A percentile compares a stretch with the other conserved stretches of the same genome.
phyloP scores from a whole-genome alignment of 345 rosid genomes.

The Tarenaya hassleriana region DNA sequence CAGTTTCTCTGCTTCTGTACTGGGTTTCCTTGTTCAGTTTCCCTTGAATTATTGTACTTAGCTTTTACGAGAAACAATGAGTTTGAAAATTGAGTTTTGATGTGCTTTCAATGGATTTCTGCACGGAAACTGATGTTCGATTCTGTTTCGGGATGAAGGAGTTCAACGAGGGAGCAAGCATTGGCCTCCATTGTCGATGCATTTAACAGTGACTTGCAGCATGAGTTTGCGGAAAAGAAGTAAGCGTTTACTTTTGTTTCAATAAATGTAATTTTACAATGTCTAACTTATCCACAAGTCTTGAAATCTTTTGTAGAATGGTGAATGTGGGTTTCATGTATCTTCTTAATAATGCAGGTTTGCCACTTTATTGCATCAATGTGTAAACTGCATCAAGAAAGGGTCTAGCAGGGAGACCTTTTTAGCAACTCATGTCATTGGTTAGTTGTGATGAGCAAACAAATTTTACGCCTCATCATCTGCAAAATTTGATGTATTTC shows the following conservation, averaged over 20 bases:
- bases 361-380: slow-evolving; percentile 77
- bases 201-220: slow-evolving; percentile 60
- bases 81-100: background rate
- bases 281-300: too few relatives aligned
- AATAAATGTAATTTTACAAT: too few relatives aligned
- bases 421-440: slow-evolving; percentile 67
- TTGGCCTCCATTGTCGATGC: slow-evolving; percentile 58
- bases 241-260: slow-evolving; percentile 25
- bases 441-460: slow-evolving; percentile 15
- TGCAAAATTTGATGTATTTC: background rate
- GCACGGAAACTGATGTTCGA: slow-evolving; percentile 13
- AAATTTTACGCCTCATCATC: slow-evolving; percentile 3
- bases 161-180: slow-evolving; percentile 82
- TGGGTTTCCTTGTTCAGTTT: background rate
- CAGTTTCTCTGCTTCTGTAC: background rate
- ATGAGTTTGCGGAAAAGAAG: slow-evolving; percentile 76
- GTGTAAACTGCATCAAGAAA: slow-evolving; percentile 54
- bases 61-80: too few relatives aligned
- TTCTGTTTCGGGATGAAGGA: slow-evolving; percentile 38
- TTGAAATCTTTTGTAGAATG: too few relatives aligned
- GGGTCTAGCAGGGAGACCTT: slow-evolving; percentile 70
- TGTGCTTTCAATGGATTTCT: background rate
- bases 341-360: slow-evolving; percentile 38
- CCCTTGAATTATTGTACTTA: too few relatives aligned
- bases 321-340: background rate